Conservation (phyloP, 768 basidiomycete species). For the Mycena kentingensis region DNA sequence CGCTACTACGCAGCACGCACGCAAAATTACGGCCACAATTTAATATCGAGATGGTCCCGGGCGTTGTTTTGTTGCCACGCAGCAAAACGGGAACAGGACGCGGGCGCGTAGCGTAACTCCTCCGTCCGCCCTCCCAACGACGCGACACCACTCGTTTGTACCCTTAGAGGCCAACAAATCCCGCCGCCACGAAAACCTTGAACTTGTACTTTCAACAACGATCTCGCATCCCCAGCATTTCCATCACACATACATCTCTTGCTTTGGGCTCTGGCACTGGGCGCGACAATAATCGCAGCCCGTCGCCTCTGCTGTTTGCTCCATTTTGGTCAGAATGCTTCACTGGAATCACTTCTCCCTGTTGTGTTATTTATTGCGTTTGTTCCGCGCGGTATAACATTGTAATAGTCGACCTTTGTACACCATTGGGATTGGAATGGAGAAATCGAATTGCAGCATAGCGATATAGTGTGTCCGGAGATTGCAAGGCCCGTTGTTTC, state of each 20-base stretch:
- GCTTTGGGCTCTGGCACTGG: slow-evolving; percentile 10
- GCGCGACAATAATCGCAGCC: slow-evolving; percentile 4
- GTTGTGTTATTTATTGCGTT: slow-evolving; percentile 18
- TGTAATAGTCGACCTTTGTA: slow-evolving; percentile 21
- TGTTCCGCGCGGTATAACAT: not conserved
- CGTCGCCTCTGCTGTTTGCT: not conserved
- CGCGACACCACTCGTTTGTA: too few relatives aligned
- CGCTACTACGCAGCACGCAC: too few relatives aligned
- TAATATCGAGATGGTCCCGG: not conserved
- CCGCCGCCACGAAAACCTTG: slow-evolving; percentile 12
- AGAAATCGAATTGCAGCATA: slow-evolving; percentile 6
- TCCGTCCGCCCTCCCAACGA: not conserved
- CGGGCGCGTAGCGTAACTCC: too few relatives aligned
- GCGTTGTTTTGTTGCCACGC: not conserved
- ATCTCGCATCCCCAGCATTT: slow-evolving; percentile 12
- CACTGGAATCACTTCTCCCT: not conserved
- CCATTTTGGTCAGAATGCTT: slow-evolving; percentile 8
- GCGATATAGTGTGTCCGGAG: slow-evolving; percentile 20
- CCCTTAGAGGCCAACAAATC: slow-evolving; percentile 21
- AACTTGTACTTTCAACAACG: slow-evolving; percentile 2
- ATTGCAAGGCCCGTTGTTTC: too few relatives aligned
- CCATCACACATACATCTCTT: slow-evolving; percentile 1
- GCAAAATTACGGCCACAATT: not conserved
- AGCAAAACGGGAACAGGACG: not conserved
- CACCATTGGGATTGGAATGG: slow-evolving; percentile 3